Evolutionary conservation across 2,329 filamentous ascomycete species (phyloP).

Genomic region (Albophoma yamanashiensis): DNA sequence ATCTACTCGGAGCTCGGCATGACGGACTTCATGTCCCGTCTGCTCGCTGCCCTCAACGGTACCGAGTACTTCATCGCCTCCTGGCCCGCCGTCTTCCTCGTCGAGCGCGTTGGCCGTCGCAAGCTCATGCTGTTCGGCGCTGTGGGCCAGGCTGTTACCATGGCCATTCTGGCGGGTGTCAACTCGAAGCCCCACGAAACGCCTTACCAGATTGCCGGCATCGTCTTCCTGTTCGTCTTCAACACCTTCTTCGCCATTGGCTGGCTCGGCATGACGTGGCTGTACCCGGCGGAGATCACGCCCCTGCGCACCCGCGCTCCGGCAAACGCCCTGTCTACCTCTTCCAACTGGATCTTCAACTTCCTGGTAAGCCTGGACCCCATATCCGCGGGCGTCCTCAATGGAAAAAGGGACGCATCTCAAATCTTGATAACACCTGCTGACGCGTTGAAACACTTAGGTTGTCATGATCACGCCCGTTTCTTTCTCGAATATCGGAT

Average conservation of each 20-base stretch:
- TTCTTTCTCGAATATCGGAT: constrained; percentile 44
- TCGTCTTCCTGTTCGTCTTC: constrained; percentile 56
- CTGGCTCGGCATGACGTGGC: constrained; percentile 50
- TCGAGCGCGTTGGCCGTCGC: constrained; percentile 56
- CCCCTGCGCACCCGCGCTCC: constrained; percentile 56
- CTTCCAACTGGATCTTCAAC: constrained; percentile 53
- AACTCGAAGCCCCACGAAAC: constrained; percentile 37
- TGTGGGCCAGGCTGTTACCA: constrained; percentile 48
- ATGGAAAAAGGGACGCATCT: not conserved
- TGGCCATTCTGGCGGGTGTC: constrained; percentile 51
- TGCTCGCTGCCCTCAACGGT: constrained; percentile 34
- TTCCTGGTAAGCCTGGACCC: constrained; percentile 30
- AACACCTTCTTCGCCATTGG: constrained; percentile 48
- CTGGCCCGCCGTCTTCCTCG: constrained; percentile 48
- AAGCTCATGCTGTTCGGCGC: constrained; percentile 64
- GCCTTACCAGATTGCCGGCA: constrained; percentile 46
- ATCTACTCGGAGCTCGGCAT: constrained; percentile 48
- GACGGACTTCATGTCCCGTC: constrained; percentile 42
- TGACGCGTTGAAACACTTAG: constrained; percentile 7
- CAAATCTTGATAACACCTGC: not conserved
- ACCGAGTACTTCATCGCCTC: constrained; percentile 51
- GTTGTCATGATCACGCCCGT: constrained; percentile 54
- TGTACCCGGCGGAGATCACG: constrained; percentile 57
- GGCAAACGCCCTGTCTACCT: constrained; percentile 44
- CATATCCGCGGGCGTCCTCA: not conserved